Evolutionary conservation across 2,329 filamentous ascomycete species (phyloP).

Genomic region (Fusarium papillatum): DNA sequence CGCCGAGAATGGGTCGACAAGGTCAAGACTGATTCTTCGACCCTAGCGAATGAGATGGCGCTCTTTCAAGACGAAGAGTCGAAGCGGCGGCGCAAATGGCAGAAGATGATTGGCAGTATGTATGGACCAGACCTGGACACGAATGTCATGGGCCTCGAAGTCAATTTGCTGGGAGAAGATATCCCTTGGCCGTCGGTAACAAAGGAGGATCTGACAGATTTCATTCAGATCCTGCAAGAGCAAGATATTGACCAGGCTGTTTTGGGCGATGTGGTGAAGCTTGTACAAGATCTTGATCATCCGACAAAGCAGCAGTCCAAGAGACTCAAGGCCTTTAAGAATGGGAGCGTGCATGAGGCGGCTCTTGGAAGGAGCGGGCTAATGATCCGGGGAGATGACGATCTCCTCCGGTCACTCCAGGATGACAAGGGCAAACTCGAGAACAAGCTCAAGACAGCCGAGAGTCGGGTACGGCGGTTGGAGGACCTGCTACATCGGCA

Average conservation of each 20-base stretch:
- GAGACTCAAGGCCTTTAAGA: constrained; percentile 93
- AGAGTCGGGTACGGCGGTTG: constrained; percentile 90
- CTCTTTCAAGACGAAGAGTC: constrained; percentile 93
- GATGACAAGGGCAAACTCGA: constrained; percentile 85
- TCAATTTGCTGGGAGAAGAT: constrained; percentile 86
- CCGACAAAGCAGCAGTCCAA: constrained; percentile 91
- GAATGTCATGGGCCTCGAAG: constrained; percentile 82
- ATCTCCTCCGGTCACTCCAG: constrained; percentile 81
- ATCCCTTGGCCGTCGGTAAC: constrained; percentile 84
- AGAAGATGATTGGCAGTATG: constrained; percentile 84
- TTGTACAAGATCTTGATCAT: constrained; percentile 82
- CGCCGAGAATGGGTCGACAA: constrained; percentile 94
- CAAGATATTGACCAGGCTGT: constrained; percentile 76
- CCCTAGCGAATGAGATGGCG: constrained; percentile 92
- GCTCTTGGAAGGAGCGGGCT: constrained; percentile 88
- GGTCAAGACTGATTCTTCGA: constrained; percentile 87
- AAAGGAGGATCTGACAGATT: constrained; percentile 82
- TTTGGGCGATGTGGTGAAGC: constrained; percentile 79
- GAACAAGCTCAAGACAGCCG: constrained; percentile 82
- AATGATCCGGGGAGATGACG: constrained; percentile 88
- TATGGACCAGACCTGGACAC: constrained; percentile 78
- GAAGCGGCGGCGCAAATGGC: constrained; percentile 90
- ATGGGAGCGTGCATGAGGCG: constrained; percentile 95
- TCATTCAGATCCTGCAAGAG: constrained; percentile 75
- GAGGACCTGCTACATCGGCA: constrained; percentile 95